A percentile compares a stretch with the other conserved stretches of the same genome.
phyloP scores from a whole-genome alignment of 108 stramenopile genomes.

The Pseudonitzschia multistriata region DNA sequence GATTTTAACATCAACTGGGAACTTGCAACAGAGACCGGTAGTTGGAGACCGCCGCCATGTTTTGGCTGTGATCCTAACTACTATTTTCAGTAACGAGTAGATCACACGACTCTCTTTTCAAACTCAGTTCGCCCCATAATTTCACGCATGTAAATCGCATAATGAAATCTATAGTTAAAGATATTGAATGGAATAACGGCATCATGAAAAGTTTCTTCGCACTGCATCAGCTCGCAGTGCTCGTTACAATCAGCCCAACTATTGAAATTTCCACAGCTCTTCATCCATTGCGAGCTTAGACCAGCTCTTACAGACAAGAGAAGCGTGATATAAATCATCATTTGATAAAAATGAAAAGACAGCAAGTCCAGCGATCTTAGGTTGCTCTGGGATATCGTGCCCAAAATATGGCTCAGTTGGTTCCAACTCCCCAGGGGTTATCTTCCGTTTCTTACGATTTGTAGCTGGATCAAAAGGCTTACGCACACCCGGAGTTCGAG shows the following conservation, averaged over 20 bases:
- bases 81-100: too few species aligned
- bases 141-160: too few species aligned
- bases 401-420: slow-evolving; percentile 50
- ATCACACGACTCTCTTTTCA: too few species aligned
- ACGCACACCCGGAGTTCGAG: slow-evolving; percentile 29
- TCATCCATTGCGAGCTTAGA: slow-evolving; percentile 45
- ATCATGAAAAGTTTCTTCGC: too few species aligned
- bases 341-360: slow-evolving; percentile 75
- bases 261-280: slow-evolving; percentile 48
- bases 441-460: slow-evolving; percentile 39
- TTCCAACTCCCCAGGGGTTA: slow-evolving; percentile 33
- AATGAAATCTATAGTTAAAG: too few species aligned
- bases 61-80: too few species aligned
- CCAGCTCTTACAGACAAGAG: slow-evolving; percentile 79
- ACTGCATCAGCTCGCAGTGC: background rate
- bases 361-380: slow-evolving; percentile 55
- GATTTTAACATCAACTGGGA: background rate
- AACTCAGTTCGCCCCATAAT: too few species aligned
- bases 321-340: slow-evolving; percentile 84
- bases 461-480: slow-evolving; percentile 34
- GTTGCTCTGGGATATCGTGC: slow-evolving; percentile 42
- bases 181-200: too few species aligned
- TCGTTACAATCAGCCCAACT: background rate
- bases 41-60: too few species aligned
- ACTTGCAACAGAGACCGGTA: too few species aligned